A percentile compares a stretch with the other conserved stretches of the same genome.
Evolutionary conservation across 2,329 filamentous ascomycete species (phyloP).

Genomic region (Cladosporium cucumerinum): DNA sequence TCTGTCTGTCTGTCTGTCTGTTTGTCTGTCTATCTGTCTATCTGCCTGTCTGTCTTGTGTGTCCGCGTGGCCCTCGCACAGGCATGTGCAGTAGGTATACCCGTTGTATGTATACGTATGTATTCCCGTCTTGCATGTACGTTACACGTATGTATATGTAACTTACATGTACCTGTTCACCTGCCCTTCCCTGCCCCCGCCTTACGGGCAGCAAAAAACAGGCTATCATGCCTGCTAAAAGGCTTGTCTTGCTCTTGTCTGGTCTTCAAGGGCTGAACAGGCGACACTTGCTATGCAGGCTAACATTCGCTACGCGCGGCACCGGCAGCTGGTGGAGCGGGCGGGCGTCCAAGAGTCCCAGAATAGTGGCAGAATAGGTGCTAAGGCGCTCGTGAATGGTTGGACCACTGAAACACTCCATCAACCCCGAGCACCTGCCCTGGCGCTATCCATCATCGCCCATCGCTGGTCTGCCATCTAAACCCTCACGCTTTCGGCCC

Average conservation of each 20-base stretch:
- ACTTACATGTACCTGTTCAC: background rate
- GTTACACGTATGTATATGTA: background rate
- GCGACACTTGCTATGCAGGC: background rate
- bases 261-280: slow-evolving; percentile 8
- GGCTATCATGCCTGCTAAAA: slow-evolving; percentile 5
- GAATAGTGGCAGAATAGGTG: slow-evolving; percentile 3
- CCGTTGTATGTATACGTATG: background rate
- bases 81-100: background rate
- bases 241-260: slow-evolving; percentile 7
- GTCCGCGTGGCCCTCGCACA: background rate
- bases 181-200: too few relatives aligned
- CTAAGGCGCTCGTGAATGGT: background rate
- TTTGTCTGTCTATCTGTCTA: too few relatives aligned
- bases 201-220: background rate
- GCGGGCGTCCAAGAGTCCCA: background rate
- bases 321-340: slow-evolving; percentile 7
- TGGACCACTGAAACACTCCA: slow-evolving; percentile 2
- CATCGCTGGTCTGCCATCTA: slow-evolving; percentile 1
- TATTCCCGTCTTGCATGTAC: too few relatives aligned
- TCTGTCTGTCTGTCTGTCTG: too few relatives aligned
- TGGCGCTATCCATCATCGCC: slow-evolving; percentile 2
- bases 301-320: slow-evolving; percentile 4
- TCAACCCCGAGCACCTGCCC: slow-evolving; percentile 5
- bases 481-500: slow-evolving; percentile 1
- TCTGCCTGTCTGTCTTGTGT: background rate